Evolutionary conservation across 2,329 filamentous ascomycete genomes (phyloP).

Genomic region (Exutisphaerella laricina): DNA sequence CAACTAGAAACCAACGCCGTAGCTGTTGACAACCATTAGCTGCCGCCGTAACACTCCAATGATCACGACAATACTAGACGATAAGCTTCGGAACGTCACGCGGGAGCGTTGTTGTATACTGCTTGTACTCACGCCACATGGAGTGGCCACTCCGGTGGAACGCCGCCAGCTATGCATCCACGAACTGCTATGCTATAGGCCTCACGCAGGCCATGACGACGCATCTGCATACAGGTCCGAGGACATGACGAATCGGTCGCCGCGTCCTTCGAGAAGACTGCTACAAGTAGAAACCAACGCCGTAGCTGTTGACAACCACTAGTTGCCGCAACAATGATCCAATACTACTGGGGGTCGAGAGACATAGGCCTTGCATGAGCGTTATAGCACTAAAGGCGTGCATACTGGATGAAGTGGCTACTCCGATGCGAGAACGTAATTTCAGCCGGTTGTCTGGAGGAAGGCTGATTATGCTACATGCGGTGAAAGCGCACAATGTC

Average conservation of each 20-base stretch:
- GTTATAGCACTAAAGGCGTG: neutral
- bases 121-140: too few relatives aligned
- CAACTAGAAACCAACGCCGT: constrained; percentile 6
- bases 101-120: too few relatives aligned
- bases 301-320: constrained; percentile 1
- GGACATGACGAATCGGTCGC: too few relatives aligned
- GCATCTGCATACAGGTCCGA: too few relatives aligned
- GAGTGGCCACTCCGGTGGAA: too few relatives aligned
- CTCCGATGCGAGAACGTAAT: neutral
- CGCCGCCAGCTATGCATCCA: too few relatives aligned
- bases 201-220: too few relatives aligned
- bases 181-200: too few relatives aligned
- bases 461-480: neutral
- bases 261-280: neutral
- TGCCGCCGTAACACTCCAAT: neutral
- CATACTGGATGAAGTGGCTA: neutral
- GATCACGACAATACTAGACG: neutral
- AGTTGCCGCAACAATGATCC: neutral
- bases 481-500: neutral
- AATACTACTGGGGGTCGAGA: neutral
- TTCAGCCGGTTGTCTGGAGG: neutral
- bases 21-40: constrained; percentile 2
- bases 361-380: neutral
- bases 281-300: constrained; percentile 7
- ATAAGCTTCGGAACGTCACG: neutral